Conservation (phyloP, 768 basidiomycete species). For the Trametopsis cervina region DNA sequence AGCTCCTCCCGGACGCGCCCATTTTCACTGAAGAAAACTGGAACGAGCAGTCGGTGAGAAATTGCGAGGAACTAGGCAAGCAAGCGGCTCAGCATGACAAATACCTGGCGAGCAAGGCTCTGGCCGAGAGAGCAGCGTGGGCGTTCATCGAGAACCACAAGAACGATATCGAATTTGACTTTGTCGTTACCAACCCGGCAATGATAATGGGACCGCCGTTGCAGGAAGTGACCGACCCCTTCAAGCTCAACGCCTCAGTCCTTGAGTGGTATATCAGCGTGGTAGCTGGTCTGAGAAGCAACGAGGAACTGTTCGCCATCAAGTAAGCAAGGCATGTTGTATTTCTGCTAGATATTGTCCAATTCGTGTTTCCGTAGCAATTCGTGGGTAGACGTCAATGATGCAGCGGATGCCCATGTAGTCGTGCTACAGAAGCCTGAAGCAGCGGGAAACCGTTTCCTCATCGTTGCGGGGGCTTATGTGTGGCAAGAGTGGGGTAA, state of each 20-base stretch:
- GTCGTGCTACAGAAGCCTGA: constrained; percentile 16
- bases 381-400: constrained; percentile 18
- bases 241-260: constrained; percentile 33
- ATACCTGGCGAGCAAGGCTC: constrained; percentile 50
- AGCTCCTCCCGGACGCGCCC: neutral
- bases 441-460: constrained; percentile 31
- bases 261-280: constrained; percentile 15
- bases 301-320: too few relatives aligned
- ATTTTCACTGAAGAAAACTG: constrained; percentile 48
- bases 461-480: neutral
- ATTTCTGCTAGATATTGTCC: too few relatives aligned
- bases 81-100: constrained; percentile 31
- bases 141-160: constrained; percentile 37
- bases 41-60: constrained; percentile 42
- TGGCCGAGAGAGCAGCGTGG: constrained; percentile 59
- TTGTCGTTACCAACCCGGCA: constrained; percentile 48
- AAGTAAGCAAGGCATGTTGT: too few relatives aligned
- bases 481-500: neutral
- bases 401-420: constrained; percentile 14
- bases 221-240: constrained; percentile 29
- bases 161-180: constrained; percentile 37
- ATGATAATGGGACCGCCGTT: constrained; percentile 23
- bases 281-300: too few relatives aligned
- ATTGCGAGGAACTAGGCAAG: constrained; percentile 41
- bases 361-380: too few relatives aligned